These are phyloP conservation scores for Epithele typhae DNA, from an alignment of 768 basidiomycete species.

Conservation along the genomic window DNA sequence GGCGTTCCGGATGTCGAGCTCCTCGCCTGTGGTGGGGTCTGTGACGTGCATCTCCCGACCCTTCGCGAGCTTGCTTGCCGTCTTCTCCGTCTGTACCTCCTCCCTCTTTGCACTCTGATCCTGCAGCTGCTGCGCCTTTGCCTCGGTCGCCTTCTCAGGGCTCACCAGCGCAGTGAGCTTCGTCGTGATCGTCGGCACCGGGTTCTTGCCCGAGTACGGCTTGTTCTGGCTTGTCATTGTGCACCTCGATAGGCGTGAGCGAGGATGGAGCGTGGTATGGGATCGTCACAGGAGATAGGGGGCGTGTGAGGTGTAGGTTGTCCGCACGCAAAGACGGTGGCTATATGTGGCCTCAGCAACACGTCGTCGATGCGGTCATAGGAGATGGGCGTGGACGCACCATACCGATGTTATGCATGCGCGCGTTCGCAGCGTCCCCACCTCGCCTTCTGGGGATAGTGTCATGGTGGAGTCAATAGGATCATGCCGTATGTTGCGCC, in stretches of 20 bases:
- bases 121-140: conserved; percentile 27
- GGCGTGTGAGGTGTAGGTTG: no score
- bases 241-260: background rate
- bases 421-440: background rate
- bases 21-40: conserved; percentile 46
- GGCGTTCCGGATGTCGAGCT: conserved; percentile 46
- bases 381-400: background rate
- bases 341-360: no score
- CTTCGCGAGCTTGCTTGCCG: conserved; percentile 22
- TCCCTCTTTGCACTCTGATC: conserved; percentile 19
- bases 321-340: no score
- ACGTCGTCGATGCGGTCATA: no score
- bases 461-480: conserved; percentile 6
- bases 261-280: background rate
- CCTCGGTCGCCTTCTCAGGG: conserved; percentile 26
- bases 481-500: no score
- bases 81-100: conserved; percentile 23
- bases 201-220: conserved; percentile 31
- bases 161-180: conserved; percentile 26
- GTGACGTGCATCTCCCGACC: conserved; percentile 32
- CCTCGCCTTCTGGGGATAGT: background rate
- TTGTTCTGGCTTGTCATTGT: conserved; percentile 25
- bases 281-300: background rate
- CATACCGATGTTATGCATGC: background rate
- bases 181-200: conserved; percentile 27